phyloP scores from a whole-genome alignment of 2,329 filamentous ascomycete genomes.

The Colletotrichum kahawae region DNA sequence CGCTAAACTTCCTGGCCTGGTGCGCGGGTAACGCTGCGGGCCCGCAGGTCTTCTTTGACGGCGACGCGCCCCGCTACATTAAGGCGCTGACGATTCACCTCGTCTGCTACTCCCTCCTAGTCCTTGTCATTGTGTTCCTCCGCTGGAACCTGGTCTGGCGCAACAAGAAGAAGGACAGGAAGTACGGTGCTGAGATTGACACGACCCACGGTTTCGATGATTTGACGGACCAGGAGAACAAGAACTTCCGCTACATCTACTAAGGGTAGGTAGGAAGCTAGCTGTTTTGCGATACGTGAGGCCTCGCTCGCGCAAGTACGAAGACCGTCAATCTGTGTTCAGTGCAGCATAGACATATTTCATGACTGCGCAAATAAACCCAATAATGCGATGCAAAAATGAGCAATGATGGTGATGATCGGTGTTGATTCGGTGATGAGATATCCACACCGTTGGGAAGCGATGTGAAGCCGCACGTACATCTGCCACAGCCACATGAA shows the following conservation, averaged over 20 bases:
- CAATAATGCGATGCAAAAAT: not conserved
- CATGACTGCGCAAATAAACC: not conserved
- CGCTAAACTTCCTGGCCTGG: conserved; percentile 40
- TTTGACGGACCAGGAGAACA: conserved; percentile 23
- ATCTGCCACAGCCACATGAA: not conserved
- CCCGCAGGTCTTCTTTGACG: conserved; percentile 37
- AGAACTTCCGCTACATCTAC: conserved; percentile 20
- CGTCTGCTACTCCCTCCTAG: conserved; percentile 34
- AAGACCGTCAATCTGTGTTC: not conserved
- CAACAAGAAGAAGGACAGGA: conserved; percentile 23
- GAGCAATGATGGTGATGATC: not conserved
- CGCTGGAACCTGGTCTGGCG: conserved; percentile 24
- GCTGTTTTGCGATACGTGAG: not conserved
- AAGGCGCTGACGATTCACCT: conserved; percentile 39
- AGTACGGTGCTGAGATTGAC: conserved; percentile 4
- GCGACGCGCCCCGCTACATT: conserved; percentile 37
- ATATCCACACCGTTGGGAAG: not conserved
- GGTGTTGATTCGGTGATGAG: not conserved
- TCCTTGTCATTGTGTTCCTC: conserved; percentile 27
- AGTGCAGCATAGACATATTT: not conserved
- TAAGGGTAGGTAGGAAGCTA: not conserved
- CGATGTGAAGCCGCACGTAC: no score
- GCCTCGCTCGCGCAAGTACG: not conserved
- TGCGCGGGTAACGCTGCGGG: conserved; percentile 42
- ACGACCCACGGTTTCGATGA: conserved; percentile 22